Evolutionary conservation across 371 early-diverging fungal species (phyloP).

Genomic region (Blakeslea trispora): DNA sequence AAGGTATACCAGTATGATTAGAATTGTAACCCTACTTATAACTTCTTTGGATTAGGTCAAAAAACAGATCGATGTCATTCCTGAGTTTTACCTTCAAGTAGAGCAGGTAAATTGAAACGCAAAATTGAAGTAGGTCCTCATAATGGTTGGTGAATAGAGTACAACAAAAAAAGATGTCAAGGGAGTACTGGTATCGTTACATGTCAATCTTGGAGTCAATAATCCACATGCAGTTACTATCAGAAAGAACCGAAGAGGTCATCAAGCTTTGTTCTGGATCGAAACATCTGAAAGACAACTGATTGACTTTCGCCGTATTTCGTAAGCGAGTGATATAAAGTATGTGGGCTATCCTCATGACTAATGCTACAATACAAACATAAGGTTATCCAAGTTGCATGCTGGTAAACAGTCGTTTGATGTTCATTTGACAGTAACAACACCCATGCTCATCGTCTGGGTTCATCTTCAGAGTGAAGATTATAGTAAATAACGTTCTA

Average conservation of each 20-base stretch:
- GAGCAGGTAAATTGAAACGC: conserved; percentile 9
- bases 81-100: conserved; percentile 9
- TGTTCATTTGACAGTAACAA: conserved; percentile 16
- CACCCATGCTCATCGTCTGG: conserved; percentile 12
- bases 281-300: conserved; percentile 28
- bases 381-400: conserved; percentile 32
- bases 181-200: conserved; percentile 3
- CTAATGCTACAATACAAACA: neutral
- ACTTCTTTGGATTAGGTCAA: no score
- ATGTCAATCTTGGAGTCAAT: conserved; percentile 15
- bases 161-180: neutral
- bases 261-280: conserved; percentile 37
- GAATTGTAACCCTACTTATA: no score
- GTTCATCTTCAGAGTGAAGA: conserved; percentile 43
- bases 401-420: conserved; percentile 19
- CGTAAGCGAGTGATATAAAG: conserved; percentile 26
- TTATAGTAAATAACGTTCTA: conserved; percentile 36
- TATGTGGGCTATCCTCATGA: neutral
- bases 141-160: neutral
- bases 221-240: conserved; percentile 16
- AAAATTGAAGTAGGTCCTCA: neutral
- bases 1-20: conserved; percentile 22
- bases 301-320: conserved; percentile 40
- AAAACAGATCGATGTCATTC: conserved; percentile 10
- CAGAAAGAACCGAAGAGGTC: conserved; percentile 27